A percentile compares a stretch with the other conserved stretches of the same genome.
phyloP scores from a whole-genome alignment of 2,329 filamentous ascomycete species.

The Phialophora verrucosa region DNA sequence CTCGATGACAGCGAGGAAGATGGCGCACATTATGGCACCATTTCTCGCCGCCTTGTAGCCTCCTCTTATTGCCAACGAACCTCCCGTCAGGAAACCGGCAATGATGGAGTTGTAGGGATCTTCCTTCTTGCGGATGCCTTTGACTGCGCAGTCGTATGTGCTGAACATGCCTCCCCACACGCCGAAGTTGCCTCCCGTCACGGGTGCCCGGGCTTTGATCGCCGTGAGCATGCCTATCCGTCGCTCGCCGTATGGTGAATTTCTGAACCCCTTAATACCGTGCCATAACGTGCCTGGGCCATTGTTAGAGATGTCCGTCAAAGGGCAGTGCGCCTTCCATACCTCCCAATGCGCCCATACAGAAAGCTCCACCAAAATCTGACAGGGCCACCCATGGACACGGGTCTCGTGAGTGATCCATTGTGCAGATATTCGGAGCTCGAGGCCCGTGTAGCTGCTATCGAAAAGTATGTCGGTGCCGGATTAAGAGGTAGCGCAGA shows the following conservation, averaged over 20 bases:
- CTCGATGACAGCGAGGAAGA: conserved; percentile 93
- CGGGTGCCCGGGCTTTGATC: conserved; percentile 95
- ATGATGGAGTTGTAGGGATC: conserved; percentile 98
- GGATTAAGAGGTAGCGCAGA: not conserved
- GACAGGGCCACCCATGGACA: conserved; percentile 96
- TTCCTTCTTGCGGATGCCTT: conserved; percentile 93
- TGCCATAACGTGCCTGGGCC: conserved; percentile 90
- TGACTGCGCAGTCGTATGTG: conserved; percentile 95
- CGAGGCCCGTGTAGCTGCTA: not conserved
- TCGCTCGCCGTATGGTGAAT: conserved; percentile 89
- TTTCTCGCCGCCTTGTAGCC: conserved; percentile 91
- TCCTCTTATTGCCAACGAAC: conserved; percentile 87
- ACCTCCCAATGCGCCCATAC: conserved; percentile 71
- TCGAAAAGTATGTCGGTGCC: not conserved
- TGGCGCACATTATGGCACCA: conserved; percentile 93
- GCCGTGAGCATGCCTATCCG: conserved; percentile 95
- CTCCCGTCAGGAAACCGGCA: conserved; percentile 95
- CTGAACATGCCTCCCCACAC: conserved; percentile 97
- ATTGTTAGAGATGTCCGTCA: conserved; percentile 54
- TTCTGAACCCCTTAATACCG: conserved; percentile 92
- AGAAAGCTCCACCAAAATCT: conserved; percentile 96
- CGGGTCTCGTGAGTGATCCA: conserved; percentile 97
- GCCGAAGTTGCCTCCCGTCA: conserved; percentile 96
- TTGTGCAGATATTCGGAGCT: conserved; percentile 45
- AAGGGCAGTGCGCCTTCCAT: not conserved